Percentiles rank a stretch among this genome's conserved stretches.
Conservation (phyloP, 768 basidiomycete genomes). For the Clitopilus hobsonii region DNA sequence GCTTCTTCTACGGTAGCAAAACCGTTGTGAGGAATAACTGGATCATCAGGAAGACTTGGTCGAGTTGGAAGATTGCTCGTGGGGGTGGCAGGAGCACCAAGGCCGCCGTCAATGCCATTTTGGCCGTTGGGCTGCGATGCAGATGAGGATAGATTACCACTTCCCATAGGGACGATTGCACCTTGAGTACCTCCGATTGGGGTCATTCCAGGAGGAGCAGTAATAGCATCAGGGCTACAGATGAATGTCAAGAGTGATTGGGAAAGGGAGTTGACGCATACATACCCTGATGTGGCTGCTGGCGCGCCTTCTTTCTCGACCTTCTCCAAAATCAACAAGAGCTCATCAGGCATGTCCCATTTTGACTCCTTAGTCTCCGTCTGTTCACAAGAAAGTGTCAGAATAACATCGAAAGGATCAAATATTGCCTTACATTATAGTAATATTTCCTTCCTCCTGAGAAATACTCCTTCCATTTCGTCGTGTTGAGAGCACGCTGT, state of each 20-base stretch:
- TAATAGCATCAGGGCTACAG: conserved; percentile 25
- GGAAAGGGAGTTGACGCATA: conserved; percentile 1
- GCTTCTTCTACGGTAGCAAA: conserved; percentile 85
- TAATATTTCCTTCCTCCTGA: conserved; percentile 90
- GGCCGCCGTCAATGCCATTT: conserved; percentile 46
- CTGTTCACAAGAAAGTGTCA: conserved; percentile 29
- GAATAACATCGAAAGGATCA: neutral
- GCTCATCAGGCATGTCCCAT: conserved; percentile 97
- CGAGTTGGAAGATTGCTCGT: conserved; percentile 63
- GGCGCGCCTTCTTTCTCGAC: conserved; percentile 70
- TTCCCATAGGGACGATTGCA: conserved; percentile 49
- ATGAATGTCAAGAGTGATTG: neutral
- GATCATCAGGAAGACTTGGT: conserved; percentile 81
- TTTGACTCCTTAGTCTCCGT: conserved; percentile 88
- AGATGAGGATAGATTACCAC: conserved; percentile 45
- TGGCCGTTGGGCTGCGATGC: conserved; percentile 43
- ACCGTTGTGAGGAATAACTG: conserved; percentile 86
- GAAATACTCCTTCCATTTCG: conserved; percentile 96
- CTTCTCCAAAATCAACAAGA: conserved; percentile 77
- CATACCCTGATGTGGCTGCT: conserved; percentile 29
- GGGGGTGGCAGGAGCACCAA: conserved; percentile 53
- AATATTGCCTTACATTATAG: conserved; percentile 58
- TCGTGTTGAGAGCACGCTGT: conserved; percentile 82
- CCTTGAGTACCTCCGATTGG: conserved; percentile 44
- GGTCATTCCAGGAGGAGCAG: conserved; percentile 40